Conservation (phyloP, 1,284 basidiomycete genomes). For the Cerrena zonata region DNA sequence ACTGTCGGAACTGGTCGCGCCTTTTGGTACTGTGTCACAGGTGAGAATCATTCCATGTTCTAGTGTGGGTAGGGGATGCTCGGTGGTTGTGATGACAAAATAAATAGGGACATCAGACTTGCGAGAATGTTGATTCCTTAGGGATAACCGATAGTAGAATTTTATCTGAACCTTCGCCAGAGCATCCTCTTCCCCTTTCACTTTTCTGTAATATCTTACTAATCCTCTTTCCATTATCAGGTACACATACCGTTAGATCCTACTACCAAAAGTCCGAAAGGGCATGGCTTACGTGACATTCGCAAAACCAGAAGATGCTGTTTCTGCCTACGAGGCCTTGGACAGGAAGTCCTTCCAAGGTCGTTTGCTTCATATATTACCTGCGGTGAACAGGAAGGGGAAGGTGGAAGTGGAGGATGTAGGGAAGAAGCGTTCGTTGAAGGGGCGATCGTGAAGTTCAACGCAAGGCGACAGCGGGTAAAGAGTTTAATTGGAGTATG, state of each 20-base stretch:
- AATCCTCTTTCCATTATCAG: conserved; percentile 34
- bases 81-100: conserved; percentile 33
- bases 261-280: conserved; percentile 64
- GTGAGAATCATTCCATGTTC: conserved; percentile 34
- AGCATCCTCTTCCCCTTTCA: conserved; percentile 8
- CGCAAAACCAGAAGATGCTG: conserved; percentile 56
- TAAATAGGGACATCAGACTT: conserved; percentile 45
- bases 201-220: conserved; percentile 6
- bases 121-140: conserved; percentile 53
- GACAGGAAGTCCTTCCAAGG: conserved; percentile 91
- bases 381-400: conserved; percentile 65
- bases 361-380: conserved; percentile 83
- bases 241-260: conserved; percentile 79
- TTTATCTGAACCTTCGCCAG: conserved; percentile 25
- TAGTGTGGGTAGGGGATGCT: conserved; percentile 1
- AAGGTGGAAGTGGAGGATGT: conserved; percentile 39
- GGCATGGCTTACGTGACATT: conserved; percentile 86
- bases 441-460: conserved; percentile 70
- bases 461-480: conserved; percentile 68
- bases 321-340: conserved; percentile 71
- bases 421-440: conserved; percentile 47
- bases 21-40: conserved; percentile 72
- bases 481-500: conserved; percentile 94
- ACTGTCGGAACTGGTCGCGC: conserved; percentile 60
- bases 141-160: conserved; percentile 56